These are phyloP conservation scores for Zymoseptoria brevis DNA, from an alignment of 2,329 filamentous ascomycete genomes.

Conservation along the genomic window DNA sequence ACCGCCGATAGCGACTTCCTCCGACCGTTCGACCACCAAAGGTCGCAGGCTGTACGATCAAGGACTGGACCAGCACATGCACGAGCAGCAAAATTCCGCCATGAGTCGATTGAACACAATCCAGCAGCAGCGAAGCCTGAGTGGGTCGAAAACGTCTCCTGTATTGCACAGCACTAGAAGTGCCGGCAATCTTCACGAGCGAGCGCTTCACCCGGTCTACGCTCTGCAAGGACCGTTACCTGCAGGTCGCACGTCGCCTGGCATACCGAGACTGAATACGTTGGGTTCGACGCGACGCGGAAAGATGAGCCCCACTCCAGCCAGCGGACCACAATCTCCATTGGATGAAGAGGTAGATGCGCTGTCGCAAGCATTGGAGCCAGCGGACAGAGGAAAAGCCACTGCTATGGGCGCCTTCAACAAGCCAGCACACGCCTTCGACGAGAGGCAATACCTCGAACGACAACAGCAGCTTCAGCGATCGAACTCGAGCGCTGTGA, in stretches of 20 bases:
- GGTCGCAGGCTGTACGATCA: slow-evolving; percentile 74
- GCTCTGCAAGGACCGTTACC: slow-evolving; percentile 34
- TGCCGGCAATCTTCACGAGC: slow-evolving; percentile 58
- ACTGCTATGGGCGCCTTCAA: slow-evolving; percentile 66
- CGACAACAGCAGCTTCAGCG: slow-evolving; percentile 74
- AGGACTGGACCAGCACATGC: slow-evolving; percentile 67
- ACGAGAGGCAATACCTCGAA: slow-evolving; percentile 77
- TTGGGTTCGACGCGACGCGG: slow-evolving; percentile 31
- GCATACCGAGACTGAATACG: slow-evolving; percentile 28
- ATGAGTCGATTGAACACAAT: slow-evolving; percentile 74
- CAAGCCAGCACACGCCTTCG: slow-evolving; percentile 67
- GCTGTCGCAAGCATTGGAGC: slow-evolving; percentile 57
- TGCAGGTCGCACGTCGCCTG: slow-evolving; percentile 28
- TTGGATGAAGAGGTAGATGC: slow-evolving; percentile 60
- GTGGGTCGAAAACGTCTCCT: slow-evolving; percentile 41
- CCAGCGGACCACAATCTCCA: slow-evolving; percentile 40
- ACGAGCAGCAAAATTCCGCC: slow-evolving; percentile 70
- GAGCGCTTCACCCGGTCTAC: slow-evolving; percentile 24
- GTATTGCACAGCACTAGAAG: slow-evolving; percentile 40
- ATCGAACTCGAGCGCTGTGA: slow-evolving; percentile 20
- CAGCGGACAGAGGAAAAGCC: slow-evolving; percentile 71
- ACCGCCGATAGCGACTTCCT: slow-evolving; percentile 19
- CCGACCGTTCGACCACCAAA: slow-evolving; percentile 61
- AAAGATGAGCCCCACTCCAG: slow-evolving; percentile 33
- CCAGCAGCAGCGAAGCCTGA: slow-evolving; percentile 52